These are phyloP conservation scores for Pigoraptor vietnamica DNA, from an alignment of 78 protist genomes.

Conservation along the genomic window DNA sequence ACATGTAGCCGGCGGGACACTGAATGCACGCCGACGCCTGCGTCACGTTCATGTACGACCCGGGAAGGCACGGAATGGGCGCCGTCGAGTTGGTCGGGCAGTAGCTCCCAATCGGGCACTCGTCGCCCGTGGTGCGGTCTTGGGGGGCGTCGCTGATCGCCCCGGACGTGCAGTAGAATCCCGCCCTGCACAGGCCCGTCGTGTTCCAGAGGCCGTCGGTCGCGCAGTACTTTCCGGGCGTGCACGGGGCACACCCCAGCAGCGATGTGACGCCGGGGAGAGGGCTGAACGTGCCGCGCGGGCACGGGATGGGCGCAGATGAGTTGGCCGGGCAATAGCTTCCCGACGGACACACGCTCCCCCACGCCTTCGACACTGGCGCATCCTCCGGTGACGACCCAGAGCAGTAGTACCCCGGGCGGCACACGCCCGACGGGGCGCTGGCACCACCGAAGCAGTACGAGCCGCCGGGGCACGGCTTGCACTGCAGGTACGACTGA, in stretches of 20 bases:
- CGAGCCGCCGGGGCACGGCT: slow-evolving; percentile 25
- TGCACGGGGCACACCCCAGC: slow-evolving; percentile 6
- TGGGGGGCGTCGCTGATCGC: neutral
- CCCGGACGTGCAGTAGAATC: slow-evolving; percentile 19
- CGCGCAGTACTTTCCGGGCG: slow-evolving; percentile 23
- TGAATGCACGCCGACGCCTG: neutral
- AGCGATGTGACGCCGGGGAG: neutral
- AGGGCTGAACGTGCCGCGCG: slow-evolving; percentile 2
- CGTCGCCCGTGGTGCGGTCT: neutral
- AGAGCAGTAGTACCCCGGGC: neutral
- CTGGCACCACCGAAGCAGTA: slow-evolving; percentile 26
- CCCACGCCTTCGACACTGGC: neutral
- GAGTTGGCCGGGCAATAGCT: slow-evolving; percentile 10
- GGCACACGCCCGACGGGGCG: neutral
- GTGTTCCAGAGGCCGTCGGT: neutral
- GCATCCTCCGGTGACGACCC: neutral
- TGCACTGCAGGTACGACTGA: neutral
- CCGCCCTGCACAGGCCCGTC: slow-evolving; percentile 24
- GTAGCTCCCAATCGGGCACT: neutral
- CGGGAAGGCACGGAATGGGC: neutral
- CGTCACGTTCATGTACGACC: neutral
- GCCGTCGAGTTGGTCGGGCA: neutral
- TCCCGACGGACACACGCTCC: neutral
- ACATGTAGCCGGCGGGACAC: neutral
- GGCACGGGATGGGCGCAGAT: neutral